Conservation (phyloP, 169 alveolate species). For the Sarcocystis neurona region DNA sequence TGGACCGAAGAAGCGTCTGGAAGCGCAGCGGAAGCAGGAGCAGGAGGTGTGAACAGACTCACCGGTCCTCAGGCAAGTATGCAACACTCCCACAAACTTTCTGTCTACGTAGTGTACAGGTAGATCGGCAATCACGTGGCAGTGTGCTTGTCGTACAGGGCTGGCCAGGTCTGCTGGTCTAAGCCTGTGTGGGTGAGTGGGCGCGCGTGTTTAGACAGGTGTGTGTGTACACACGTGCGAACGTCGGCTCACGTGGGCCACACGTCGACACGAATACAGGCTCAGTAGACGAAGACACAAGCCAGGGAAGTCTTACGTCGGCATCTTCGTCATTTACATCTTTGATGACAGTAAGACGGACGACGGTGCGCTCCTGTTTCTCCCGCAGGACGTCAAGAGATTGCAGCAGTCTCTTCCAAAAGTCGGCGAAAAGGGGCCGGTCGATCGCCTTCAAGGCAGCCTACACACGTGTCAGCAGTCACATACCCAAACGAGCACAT, state of each 20-base stretch:
- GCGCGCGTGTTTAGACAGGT: too few relatives aligned
- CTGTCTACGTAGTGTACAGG: too few relatives aligned
- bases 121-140: too few relatives aligned
- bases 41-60: too few relatives aligned
- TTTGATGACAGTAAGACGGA: constrained; percentile 80
- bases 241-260: too few relatives aligned
- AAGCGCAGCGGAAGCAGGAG: too few relatives aligned
- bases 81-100: too few relatives aligned
- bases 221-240: too few relatives aligned
- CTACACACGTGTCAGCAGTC: background rate
- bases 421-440: constrained; percentile 85
- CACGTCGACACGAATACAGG: too few relatives aligned
- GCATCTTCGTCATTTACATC: constrained; percentile 19
- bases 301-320: too few relatives aligned
- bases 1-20: too few relatives aligned
- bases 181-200: constrained; percentile 52
- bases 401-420: constrained; percentile 83
- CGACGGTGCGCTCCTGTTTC: constrained; percentile 80
- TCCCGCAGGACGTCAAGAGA: constrained; percentile 75
- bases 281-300: background rate
- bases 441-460: constrained; percentile 63
- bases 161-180: background rate
- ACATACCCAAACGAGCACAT: background rate
- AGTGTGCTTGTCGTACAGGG: background rate
- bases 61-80: too few relatives aligned